phyloP scores from a whole-genome alignment of 1,284 basidiomycete genomes.

The Sanghuangporus weigelae region DNA sequence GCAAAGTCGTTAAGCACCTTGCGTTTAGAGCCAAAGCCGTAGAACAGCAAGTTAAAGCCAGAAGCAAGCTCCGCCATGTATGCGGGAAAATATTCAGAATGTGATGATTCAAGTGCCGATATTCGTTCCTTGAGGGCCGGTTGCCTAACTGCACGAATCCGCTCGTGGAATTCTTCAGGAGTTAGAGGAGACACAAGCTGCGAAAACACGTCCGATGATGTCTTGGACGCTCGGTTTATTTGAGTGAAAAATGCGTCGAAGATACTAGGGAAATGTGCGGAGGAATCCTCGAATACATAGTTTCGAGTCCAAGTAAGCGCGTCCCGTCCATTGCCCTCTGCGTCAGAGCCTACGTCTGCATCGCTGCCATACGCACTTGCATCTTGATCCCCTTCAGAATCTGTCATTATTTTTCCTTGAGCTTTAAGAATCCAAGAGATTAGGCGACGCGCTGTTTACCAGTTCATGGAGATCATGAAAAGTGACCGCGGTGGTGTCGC shows the following conservation, averaged over 20 bases:
- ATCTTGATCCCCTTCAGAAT: constrained; percentile 5
- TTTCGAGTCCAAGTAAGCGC: constrained; percentile 1
- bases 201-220: constrained; percentile 76
- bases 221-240: constrained; percentile 55
- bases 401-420: background rate
- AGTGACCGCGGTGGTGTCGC: background rate
- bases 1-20: constrained; percentile 71
- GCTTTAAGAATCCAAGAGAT: background rate
- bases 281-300: constrained; percentile 1
- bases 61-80: constrained; percentile 68
- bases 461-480: background rate
- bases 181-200: constrained; percentile 62
- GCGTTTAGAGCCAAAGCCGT: constrained; percentile 86
- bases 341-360: constrained; percentile 5
- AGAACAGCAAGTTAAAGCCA: constrained; percentile 83
- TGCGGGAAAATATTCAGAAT: constrained; percentile 47
- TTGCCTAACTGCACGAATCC: constrained; percentile 34
- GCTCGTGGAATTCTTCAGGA: constrained; percentile 51
- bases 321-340: background rate
- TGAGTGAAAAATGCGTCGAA: constrained; percentile 84
- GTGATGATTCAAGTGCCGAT: constrained; percentile 25
- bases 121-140: constrained; percentile 28
- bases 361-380: background rate
- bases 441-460: background rate
- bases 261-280: constrained; percentile 34